These are phyloP conservation scores for Wallacemonas sp. DNA, from an alignment of 208 protist species.

Conservation along the genomic window DNA sequence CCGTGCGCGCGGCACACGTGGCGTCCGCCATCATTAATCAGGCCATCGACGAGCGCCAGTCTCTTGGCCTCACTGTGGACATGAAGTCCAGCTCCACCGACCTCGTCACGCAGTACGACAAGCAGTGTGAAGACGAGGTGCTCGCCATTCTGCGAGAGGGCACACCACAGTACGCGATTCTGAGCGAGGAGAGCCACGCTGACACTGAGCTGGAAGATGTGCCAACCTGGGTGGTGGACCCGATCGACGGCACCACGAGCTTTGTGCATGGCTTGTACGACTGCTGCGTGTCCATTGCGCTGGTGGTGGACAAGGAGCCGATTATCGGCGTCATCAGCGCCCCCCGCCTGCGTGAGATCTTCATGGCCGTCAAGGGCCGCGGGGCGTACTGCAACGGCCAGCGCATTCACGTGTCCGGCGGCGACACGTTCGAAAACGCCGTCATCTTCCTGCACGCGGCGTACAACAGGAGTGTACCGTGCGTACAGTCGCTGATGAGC, in stretches of 20 bases:
- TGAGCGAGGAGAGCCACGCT: conserved; percentile 66
- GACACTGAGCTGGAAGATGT: conserved; percentile 34
- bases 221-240: conserved; percentile 87
- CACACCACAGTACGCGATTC: conserved; percentile 61
- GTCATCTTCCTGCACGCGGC: conserved; percentile 71
- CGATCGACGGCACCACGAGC: conserved; percentile 79
- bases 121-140: conserved; percentile 77
- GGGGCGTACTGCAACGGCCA: conserved; percentile 88
- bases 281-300: conserved; percentile 85
- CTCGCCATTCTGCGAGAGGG: conserved; percentile 51
- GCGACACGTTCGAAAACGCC: conserved; percentile 38
- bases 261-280: conserved; percentile 86
- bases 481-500: conserved; percentile 47
- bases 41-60: conserved; percentile 55
- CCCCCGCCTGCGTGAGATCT: conserved; percentile 81
- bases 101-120: conserved; percentile 77
- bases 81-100: conserved; percentile 54
- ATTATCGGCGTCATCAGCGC: conserved; percentile 80
- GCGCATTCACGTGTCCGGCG: conserved; percentile 73
- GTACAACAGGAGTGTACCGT: conserved; percentile 49
- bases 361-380: conserved; percentile 68
- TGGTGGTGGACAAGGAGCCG: conserved; percentile 67
- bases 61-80: conserved; percentile 27
- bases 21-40: conserved; percentile 62
- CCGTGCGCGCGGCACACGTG: conserved; percentile 53